phyloP scores from a whole-genome alignment of 306 rosid species.

The Oemleria cerasiformis region DNA sequence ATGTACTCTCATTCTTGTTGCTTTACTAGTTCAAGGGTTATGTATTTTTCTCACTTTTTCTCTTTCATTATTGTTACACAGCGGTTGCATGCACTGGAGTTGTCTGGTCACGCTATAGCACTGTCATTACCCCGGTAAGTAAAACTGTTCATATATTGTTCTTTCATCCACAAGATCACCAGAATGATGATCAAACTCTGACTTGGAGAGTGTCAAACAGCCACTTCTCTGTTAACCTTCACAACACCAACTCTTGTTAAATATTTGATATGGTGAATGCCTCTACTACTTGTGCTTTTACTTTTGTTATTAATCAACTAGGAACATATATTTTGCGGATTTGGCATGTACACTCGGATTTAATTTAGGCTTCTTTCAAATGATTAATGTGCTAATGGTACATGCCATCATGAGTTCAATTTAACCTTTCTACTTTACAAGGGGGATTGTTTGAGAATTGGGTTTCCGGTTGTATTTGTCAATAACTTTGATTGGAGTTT shows the following conservation, averaged over 20 bases:
- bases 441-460: background rate
- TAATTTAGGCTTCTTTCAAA: background rate
- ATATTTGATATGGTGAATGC: background rate
- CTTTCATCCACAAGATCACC: background rate
- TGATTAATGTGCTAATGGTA: background rate
- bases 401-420: background rate
- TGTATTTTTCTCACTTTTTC: constrained; percentile 14
- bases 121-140: constrained; percentile 89
- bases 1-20: background rate
- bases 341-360: background rate
- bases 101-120: constrained; percentile 96
- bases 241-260: background rate
- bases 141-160: background rate
- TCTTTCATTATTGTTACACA: constrained; percentile 31
- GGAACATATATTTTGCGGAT: background rate
- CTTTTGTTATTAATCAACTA: background rate
- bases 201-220: background rate
- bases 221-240: background rate
- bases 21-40: constrained; percentile 14
- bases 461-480: background rate
- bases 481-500: background rate
- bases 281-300: background rate
- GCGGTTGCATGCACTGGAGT: constrained; percentile 84
- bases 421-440: background rate
- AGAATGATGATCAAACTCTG: background rate